phyloP scores from a whole-genome alignment of 1,284 basidiomycete genomes.

The Veloboletus limbatus region DNA sequence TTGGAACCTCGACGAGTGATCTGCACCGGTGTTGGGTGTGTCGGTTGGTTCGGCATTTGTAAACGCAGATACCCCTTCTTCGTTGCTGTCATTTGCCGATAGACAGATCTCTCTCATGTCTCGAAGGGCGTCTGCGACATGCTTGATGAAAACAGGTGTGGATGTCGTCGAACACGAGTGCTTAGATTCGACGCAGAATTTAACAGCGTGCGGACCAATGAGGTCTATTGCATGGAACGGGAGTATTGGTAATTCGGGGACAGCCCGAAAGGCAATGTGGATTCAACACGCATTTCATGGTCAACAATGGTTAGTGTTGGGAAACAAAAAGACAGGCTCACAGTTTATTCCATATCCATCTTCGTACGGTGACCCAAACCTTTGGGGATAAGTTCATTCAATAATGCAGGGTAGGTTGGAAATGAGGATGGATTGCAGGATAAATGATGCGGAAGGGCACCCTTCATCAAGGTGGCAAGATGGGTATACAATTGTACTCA shows the following conservation, averaged over 20 bases:
- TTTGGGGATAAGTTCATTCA: slow-evolving; percentile 26
- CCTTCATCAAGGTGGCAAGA: neutral
- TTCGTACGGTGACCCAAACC: slow-evolving; percentile 75
- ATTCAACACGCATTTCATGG: neutral
- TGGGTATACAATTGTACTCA: slow-evolving; percentile 34
- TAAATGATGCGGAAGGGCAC: neutral
- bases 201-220: slow-evolving; percentile 76
- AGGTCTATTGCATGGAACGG: slow-evolving; percentile 59
- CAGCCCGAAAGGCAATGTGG: neutral
- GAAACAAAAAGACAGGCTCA: slow-evolving; percentile 41
- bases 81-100: slow-evolving; percentile 3
- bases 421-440: neutral
- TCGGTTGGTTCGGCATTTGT: neutral
- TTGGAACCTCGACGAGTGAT: neutral
- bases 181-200: slow-evolving; percentile 96
- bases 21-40: neutral
- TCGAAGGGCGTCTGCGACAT: slow-evolving; percentile 64
- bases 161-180: slow-evolving; percentile 68
- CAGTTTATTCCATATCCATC: slow-evolving; percentile 94
- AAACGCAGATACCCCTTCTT: slow-evolving; percentile 6
- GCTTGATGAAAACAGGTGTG: slow-evolving; percentile 67
- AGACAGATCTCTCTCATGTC: slow-evolving; percentile 67
- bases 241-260: neutral
- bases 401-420: neutral
- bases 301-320: neutral